Evolutionary conservation across 164 flowering plant genomes (phyloP).

Genomic region (Berberis thunbergii): DNA sequence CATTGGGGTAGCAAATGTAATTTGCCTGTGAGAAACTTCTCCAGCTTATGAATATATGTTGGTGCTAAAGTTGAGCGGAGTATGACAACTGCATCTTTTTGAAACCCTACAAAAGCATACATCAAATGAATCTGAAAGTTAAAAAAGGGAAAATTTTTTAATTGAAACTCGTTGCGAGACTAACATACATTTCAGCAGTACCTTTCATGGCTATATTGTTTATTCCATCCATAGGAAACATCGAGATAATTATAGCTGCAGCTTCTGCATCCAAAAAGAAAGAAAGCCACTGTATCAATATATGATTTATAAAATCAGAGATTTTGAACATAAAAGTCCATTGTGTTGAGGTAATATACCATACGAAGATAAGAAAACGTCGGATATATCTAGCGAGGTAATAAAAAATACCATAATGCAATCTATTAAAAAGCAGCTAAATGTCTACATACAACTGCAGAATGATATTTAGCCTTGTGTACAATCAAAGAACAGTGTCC

Average conservation of each 20-base stretch:
- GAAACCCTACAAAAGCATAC: constrained; percentile 37
- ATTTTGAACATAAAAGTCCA: background rate
- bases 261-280: constrained; percentile 43
- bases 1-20: background rate
- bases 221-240: constrained; percentile 38
- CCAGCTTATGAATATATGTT: constrained; percentile 39
- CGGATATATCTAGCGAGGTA: too few relatives aligned
- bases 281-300: background rate
- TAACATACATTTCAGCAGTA: constrained; percentile 12
- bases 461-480: too few relatives aligned
- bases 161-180: constrained; percentile 1
- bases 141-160: background rate
- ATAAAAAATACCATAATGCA: too few relatives aligned
- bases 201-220: constrained; percentile 42
- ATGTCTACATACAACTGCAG: too few relatives aligned
- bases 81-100: constrained; percentile 42
- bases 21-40: constrained; percentile 55
- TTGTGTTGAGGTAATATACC: background rate
- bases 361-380: background rate
- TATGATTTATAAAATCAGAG: background rate
- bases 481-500: too few relatives aligned
- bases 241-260: constrained; percentile 39
- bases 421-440: too few relatives aligned
- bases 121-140: constrained; percentile 1
- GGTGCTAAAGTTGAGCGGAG: constrained; percentile 45